A percentile compares a stretch with the other conserved stretches of the same genome.
phyloP scores from a whole-genome alignment of 179 eudicot genomes.

The Silene coronaria region DNA sequence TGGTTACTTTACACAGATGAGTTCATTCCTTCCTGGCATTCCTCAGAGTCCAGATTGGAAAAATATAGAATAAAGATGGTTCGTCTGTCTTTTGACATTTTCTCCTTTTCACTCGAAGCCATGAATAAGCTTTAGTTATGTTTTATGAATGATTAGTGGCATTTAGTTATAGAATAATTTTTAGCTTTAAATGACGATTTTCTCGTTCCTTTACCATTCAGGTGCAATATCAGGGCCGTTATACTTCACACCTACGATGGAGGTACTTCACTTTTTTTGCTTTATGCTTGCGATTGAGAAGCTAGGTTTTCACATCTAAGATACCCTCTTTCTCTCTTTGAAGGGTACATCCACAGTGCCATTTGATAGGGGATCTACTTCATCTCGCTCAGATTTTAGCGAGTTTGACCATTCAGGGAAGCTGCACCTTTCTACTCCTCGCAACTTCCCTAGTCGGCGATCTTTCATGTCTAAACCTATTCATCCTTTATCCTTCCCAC shows the following conservation, averaged over 20 bases:
- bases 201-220: constrained; percentile 13
- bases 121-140: background rate
- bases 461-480: constrained; percentile 85
- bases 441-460: constrained; percentile 64
- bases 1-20: background rate
- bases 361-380: constrained; percentile 58
- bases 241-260: constrained; percentile 71
- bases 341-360: constrained; percentile 61
- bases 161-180: background rate
- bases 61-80: no score
- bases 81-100: background rate
- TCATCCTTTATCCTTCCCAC: constrained; percentile 67
- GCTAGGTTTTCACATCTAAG: background rate
- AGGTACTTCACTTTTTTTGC: constrained; percentile 39
- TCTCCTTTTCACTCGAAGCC: background rate
- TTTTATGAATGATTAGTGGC: background rate
- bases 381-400: constrained; percentile 80
- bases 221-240: constrained; percentile 54
- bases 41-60: no score
- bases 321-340: constrained; percentile 11
- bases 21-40: background rate
- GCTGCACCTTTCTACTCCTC: constrained; percentile 49
- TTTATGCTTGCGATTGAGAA: background rate
- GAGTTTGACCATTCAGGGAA: constrained; percentile 60
- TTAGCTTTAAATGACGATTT: background rate